Evolutionary conservation across 371 early-diverging fungal species (phyloP).

Genomic region (Apophysomyces ossiformis): DNA sequence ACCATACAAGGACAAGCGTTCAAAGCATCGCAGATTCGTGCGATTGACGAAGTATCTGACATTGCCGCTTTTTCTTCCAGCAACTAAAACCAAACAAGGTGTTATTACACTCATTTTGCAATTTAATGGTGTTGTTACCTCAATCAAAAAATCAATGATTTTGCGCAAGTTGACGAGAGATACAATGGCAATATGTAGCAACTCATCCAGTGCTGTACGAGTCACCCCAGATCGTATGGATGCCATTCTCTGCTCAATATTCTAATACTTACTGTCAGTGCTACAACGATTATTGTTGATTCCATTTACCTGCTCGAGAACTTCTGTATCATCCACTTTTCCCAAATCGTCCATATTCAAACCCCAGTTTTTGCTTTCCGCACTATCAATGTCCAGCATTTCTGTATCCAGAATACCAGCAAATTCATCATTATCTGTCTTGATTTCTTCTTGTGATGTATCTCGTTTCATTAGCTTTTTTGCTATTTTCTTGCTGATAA

Average conservation of each 20-base stretch:
- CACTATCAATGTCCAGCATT: constrained; percentile 28
- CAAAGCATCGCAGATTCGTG: constrained; percentile 43
- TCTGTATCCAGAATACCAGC: constrained; percentile 16
- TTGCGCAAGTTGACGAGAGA: constrained; percentile 39
- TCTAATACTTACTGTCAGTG: constrained; percentile 24
- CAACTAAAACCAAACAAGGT: constrained; percentile 3
- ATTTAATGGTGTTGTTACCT: constrained; percentile 17
- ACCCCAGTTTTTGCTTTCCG: constrained; percentile 12
- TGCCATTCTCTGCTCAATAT: constrained; percentile 39
- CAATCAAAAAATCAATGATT: constrained; percentile 40
- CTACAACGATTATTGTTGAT: background rate
- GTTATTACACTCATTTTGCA: background rate
- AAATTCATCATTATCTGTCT: constrained; percentile 18
- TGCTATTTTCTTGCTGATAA: constrained; percentile 33
- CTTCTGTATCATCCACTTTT: background rate
- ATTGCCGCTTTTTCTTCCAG: constrained; percentile 30
- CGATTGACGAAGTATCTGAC: constrained; percentile 32
- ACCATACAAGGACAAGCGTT: constrained; percentile 36
- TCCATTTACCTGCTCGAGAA: constrained; percentile 10
- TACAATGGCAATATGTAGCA: constrained; percentile 44
- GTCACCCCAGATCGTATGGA: constrained; percentile 26
- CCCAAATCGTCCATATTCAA: constrained; percentile 12
- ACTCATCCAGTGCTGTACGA: constrained; percentile 25
- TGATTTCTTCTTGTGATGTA: constrained; percentile 8
- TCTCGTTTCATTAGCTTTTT: constrained; percentile 25